These are phyloP conservation scores for Termitomyces sp. DNA, from an alignment of 1,284 basidiomycete species.

Conservation along the genomic window DNA sequence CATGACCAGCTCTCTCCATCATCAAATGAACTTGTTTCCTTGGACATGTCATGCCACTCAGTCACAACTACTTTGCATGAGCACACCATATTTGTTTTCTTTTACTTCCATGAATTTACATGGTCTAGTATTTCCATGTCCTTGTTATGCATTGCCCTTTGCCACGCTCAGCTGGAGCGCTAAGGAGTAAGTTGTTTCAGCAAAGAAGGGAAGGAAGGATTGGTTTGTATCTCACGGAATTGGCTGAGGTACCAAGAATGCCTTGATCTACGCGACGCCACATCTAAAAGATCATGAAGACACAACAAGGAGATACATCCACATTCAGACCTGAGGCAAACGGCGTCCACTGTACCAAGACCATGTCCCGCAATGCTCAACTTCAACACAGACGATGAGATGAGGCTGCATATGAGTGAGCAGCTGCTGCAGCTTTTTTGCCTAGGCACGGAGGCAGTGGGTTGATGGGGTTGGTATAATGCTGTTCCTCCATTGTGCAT, in stretches of 20 bases:
- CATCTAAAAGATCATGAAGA: constrained; percentile 83
- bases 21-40: no score
- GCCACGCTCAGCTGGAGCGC: constrained; percentile 83
- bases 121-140: no score
- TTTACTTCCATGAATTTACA: no score
- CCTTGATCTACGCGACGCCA: constrained; percentile 71
- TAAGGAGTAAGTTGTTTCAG: constrained; percentile 67
- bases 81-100: no score
- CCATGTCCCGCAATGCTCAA: constrained; percentile 65
- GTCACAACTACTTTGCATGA: no score
- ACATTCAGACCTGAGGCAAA: background rate
- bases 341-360: constrained; percentile 25
- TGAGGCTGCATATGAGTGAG: constrained; percentile 63
- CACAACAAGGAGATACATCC: constrained; percentile 32
- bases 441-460: constrained; percentile 70
- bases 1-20: no score
- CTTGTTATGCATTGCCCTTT: no score
- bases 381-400: constrained; percentile 62
- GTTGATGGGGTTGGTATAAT: constrained; percentile 63
- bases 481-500: constrained; percentile 26
- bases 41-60: no score
- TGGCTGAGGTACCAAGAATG: constrained; percentile 90
- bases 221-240: constrained; percentile 77
- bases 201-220: constrained; percentile 80
- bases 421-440: constrained; percentile 63